Percentiles rank a stretch among this genome's conserved stretches.
These are phyloP conservation scores for Grosmannia serpens DNA, from an alignment of 2,329 filamentous ascomycete genomes.

Conservation along the genomic window DNA sequence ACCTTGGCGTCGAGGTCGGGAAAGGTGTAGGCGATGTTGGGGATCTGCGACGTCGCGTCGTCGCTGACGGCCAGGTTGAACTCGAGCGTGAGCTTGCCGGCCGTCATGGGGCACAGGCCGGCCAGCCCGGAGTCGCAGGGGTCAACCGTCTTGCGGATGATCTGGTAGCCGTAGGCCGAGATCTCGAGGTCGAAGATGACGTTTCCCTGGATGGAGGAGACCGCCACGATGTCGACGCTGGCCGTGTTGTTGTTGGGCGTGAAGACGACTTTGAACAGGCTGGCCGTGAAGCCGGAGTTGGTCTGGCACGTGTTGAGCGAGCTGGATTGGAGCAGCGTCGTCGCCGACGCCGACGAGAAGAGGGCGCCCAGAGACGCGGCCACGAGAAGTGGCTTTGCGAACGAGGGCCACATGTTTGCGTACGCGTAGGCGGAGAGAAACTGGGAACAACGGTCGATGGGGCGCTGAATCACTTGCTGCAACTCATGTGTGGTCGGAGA, in stretches of 20 bases:
- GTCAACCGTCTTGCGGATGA: conserved; percentile 50
- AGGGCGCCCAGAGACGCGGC: conserved; percentile 27
- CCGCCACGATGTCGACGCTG: conserved; percentile 57
- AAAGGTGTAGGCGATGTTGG: conserved; percentile 68
- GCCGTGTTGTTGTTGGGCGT: conserved; percentile 53
- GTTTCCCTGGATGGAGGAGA: conserved; percentile 62
- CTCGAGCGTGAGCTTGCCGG: conserved; percentile 40
- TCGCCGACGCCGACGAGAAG: conserved; percentile 17
- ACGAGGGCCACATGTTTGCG: conserved; percentile 13
- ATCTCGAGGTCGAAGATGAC: conserved; percentile 60
- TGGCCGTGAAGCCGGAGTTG: conserved; percentile 68
- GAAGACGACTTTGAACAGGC: conserved; percentile 66
- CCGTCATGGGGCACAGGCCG: conserved; percentile 72
- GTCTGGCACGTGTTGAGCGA: conserved; percentile 66
- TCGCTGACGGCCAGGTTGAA: conserved; percentile 51
- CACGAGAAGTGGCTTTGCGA: conserved; percentile 31
- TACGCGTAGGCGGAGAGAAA: not conserved
- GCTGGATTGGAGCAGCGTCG: conserved; percentile 31
- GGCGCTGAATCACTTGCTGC: not conserved
- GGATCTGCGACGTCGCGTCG: conserved; percentile 50
- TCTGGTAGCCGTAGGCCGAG: conserved; percentile 61
- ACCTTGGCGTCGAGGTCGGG: conserved; percentile 75
- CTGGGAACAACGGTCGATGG: not conserved
- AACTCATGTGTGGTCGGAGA: not conserved
- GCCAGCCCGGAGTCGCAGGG: conserved; percentile 53